Evolutionary conservation across 2,329 filamentous ascomycete species (phyloP).

Genomic region (Fusarium sacchari): DNA sequence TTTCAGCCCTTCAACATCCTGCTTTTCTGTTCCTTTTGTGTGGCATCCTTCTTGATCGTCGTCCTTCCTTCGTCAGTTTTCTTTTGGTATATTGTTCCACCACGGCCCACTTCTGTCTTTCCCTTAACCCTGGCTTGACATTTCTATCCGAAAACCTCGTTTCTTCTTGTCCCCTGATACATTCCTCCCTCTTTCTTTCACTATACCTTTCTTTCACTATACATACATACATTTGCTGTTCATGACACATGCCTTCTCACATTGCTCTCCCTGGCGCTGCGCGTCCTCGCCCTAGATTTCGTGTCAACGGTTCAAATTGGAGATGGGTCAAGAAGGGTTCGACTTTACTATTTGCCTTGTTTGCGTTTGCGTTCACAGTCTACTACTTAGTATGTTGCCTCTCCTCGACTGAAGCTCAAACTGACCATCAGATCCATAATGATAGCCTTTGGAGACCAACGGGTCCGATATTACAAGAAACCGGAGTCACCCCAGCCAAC

Average conservation of each 20-base stretch:
- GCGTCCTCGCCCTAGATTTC: conserved; percentile 27
- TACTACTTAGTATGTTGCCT: conserved; percentile 24
- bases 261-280: conserved; percentile 26
- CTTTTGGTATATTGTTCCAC: not conserved
- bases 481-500: not conserved
- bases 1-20: conserved; percentile 7
- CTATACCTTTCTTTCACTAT: not conserved
- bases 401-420: not conserved
- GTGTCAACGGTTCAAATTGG: conserved; percentile 27
- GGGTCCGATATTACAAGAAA: conserved; percentile 19
- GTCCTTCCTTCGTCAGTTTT: not conserved
- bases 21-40: not conserved
- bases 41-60: not conserved
- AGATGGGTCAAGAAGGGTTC: conserved; percentile 24
- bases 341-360: not conserved
- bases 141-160: not conserved
- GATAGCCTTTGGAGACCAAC: conserved; percentile 24
- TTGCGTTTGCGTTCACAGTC: conserved; percentile 11
- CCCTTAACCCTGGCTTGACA: not conserved
- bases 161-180: not conserved
- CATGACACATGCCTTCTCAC: conserved; percentile 31
- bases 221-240: not conserved
- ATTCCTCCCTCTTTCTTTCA: conserved; percentile 1
- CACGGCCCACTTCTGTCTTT: conserved; percentile 5
- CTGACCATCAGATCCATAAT: conserved; percentile 35